Evolutionary conservation across 352 stramenopile species (phyloP).

Genomic region (Globisporangium alternatum): DNA sequence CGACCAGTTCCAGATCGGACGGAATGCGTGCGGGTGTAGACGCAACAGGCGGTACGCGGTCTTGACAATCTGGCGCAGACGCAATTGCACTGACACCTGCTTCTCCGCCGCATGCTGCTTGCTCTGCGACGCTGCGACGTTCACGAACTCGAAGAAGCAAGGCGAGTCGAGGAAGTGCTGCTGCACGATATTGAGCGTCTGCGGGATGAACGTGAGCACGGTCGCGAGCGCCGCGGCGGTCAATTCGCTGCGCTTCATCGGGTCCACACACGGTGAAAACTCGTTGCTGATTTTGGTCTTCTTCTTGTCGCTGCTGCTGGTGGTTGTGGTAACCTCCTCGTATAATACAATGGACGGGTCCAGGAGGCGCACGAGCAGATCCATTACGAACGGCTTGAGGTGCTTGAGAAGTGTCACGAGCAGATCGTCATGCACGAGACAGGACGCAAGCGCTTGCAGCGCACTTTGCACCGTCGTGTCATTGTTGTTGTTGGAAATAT

Average conservation of each 20-base stretch:
- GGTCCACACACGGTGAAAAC: slow-evolving; percentile 38
- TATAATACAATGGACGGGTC: slow-evolving; percentile 48
- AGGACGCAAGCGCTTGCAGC: slow-evolving; percentile 55
- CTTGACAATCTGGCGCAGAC: slow-evolving; percentile 53
- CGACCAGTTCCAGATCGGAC: slow-evolving; percentile 77
- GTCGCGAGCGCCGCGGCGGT: slow-evolving; percentile 51
- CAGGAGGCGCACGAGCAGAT: slow-evolving; percentile 63
- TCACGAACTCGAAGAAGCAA: slow-evolving; percentile 78
- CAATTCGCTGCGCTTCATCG: slow-evolving; percentile 46
- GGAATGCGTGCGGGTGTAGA: slow-evolving; percentile 48
- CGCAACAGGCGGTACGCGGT: slow-evolving; percentile 59
- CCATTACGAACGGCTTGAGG: slow-evolving; percentile 67
- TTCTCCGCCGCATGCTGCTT: slow-evolving; percentile 32
- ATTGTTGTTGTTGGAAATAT: slow-evolving; percentile 14
- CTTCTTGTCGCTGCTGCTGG: not conserved
- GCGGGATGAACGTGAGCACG: slow-evolving; percentile 50
- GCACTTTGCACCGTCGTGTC: slow-evolving; percentile 24
- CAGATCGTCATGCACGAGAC: slow-evolving; percentile 47
- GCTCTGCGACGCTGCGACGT: slow-evolving; percentile 36
- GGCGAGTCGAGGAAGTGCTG: slow-evolving; percentile 62
- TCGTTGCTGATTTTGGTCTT: not conserved
- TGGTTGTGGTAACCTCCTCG: slow-evolving; percentile 20
- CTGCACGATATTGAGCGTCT: slow-evolving; percentile 52
- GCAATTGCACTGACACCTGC: slow-evolving; percentile 22
- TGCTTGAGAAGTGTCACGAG: slow-evolving; percentile 47